Base-by-base conservation (phyloP, 129 eudicot genomes). In the Sambucus nigra region DNA sequence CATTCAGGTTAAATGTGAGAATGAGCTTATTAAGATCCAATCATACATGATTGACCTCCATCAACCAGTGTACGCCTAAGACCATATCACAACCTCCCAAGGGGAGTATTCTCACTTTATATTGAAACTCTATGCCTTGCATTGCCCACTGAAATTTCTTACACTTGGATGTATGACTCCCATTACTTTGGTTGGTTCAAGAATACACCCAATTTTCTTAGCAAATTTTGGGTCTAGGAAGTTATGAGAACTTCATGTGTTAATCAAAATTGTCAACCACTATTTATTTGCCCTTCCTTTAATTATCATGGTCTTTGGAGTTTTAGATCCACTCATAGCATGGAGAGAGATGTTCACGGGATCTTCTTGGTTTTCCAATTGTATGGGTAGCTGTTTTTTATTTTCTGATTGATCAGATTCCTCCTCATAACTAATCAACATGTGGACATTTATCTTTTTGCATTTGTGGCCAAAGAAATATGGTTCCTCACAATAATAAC, bases 71-170 rank as follows among this genome's bases (percentile, higher is more conserved):
- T 0, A 59, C 19, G 2, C 64, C 64, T 18, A 59, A 25, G 25
- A 59, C 64, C 3, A 45, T 25, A 25, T 59, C 64, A 44, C 64
- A 59, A 0, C 64, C 39, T 5, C 64, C 64, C 15, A 59, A 25
- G 5, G 32, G 50, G 4, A 59, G 6, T 1, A 51, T 12, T 15
- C 19, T 51, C 56, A 51, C 22, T 0, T 51, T 16, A 8, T n/a
- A 4, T 12, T 1, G 2, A 39, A 39, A 23, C n/a, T 0, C 2
- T 25, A 1, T 20, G 24, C 19, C 56, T 5, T 39, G 10, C 15
- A 39, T 39, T 13, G 5, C 12, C 45, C 45, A 39, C 12, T 39
- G 10, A 15, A 39, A 39, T 46, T 46, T 4, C 22, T 5, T 46
- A 2, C 59, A 53, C 31, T 24, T 2, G 57, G 38, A 8, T 24